These are phyloP conservation scores for Nannochloris sp. DNA, from an alignment of 139 green algal species.

Conservation along the genomic window DNA sequence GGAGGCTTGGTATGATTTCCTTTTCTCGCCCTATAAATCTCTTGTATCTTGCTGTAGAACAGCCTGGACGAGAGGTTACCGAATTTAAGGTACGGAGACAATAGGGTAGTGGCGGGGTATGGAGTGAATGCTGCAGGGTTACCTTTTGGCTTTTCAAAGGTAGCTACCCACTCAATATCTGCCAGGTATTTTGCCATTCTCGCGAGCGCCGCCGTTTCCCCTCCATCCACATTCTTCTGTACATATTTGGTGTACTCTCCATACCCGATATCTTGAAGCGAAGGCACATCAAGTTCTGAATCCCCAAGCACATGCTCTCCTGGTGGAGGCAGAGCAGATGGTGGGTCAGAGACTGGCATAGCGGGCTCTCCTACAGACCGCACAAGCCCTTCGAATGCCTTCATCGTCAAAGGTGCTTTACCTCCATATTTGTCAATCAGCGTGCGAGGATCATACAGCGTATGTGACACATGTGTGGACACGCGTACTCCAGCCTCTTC, in stretches of 20 bases:
- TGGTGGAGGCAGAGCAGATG: constrained; percentile 33
- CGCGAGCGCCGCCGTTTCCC: constrained; percentile 54
- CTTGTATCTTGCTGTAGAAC: constrained; percentile 31
- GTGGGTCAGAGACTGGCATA: constrained; percentile 31
- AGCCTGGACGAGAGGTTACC: constrained; percentile 43
- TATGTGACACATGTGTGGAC: constrained; percentile 55
- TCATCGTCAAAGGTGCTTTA: constrained; percentile 47
- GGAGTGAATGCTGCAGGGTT: constrained; percentile 63
- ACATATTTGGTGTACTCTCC: not conserved
- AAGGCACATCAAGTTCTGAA: constrained; percentile 36
- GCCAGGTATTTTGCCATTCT: constrained; percentile 46
- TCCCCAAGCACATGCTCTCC: not conserved
- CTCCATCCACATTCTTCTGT: constrained; percentile 36
- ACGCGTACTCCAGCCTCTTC: constrained; percentile 48
- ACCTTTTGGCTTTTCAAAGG: constrained; percentile 83
- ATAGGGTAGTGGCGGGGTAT: constrained; percentile 69
- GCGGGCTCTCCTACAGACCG: constrained; percentile 39
- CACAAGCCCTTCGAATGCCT: constrained; percentile 64
- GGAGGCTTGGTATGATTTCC: constrained; percentile 68
- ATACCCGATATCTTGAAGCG: constrained; percentile 55
- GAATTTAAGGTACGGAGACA: constrained; percentile 85
- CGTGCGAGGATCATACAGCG: constrained; percentile 62
- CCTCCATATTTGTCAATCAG: constrained; percentile 46
- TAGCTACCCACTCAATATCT: constrained; percentile 54
- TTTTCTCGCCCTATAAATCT: constrained; percentile 23